A percentile compares a stretch with the other conserved stretches of the same genome.
Conservation (phyloP, 495 filamentous ascomycete species). For the Astrocystis sublimbata region DNA sequence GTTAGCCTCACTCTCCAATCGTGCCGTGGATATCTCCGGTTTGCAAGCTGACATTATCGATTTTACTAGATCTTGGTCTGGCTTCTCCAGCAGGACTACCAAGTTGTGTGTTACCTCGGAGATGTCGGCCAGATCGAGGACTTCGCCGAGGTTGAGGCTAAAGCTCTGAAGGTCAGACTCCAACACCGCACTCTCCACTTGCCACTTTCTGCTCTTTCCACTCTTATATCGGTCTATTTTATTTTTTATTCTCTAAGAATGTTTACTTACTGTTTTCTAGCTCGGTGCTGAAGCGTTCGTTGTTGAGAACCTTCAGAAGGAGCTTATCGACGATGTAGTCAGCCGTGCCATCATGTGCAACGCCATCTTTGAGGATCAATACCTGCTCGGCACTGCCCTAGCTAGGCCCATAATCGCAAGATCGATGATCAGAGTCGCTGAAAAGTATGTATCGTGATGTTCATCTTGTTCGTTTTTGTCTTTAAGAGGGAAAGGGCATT, state of each 20-base stretch:
- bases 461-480: conserved; percentile 53
- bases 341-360: conserved; percentile 88
- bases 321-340: conserved; percentile 85
- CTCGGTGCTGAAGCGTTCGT: conserved; percentile 67
- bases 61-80: conserved; percentile 1
- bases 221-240: not conserved
- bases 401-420: conserved; percentile 91
- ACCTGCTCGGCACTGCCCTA: conserved; percentile 76
- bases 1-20: conserved; percentile 1
- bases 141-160: not conserved
- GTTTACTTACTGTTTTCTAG: conserved; percentile 59
- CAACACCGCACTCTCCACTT: not conserved
- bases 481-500: conserved; percentile 1
- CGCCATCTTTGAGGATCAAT: conserved; percentile 68
- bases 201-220: conserved; percentile 2
- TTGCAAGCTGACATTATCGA: not conserved
- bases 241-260: conserved; percentile 1
- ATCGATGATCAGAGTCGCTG: conserved; percentile 19
- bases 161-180: conserved; percentile 3
- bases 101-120: conserved; percentile 3
- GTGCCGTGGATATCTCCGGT: not conserved
- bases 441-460: conserved; percentile 22
- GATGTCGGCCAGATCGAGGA: conserved; percentile 2
- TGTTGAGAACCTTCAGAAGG: conserved; percentile 66
- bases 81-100: conserved; percentile 2